phyloP scores from a whole-genome alignment of 2,329 filamentous ascomycete species.

The Karstenula rhodostoma region DNA sequence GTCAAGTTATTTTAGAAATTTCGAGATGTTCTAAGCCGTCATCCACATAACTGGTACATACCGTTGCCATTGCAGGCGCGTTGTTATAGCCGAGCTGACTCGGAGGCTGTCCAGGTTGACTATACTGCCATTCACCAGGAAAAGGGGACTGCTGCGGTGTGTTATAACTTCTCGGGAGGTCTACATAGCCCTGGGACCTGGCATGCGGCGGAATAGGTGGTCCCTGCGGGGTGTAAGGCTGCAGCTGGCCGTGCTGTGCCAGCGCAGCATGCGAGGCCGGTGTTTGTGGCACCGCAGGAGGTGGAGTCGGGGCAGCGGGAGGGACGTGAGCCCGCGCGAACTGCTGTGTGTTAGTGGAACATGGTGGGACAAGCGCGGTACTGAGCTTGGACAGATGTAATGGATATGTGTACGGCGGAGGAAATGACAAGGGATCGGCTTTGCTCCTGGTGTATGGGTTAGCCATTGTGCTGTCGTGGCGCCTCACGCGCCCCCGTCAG shows the following conservation, averaged over 20 bases:
- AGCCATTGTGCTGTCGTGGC: neutral
- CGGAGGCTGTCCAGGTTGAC: slow-evolving; percentile 20
- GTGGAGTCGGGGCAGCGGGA: slow-evolving; percentile 39
- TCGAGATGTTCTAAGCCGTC: neutral
- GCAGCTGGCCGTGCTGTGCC: slow-evolving; percentile 19
- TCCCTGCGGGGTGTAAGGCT: slow-evolving; percentile 16
- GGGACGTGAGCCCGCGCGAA: slow-evolving; percentile 28
- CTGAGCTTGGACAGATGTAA: slow-evolving; percentile 4
- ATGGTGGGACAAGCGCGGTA: slow-evolving; percentile 1
- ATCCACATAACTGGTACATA: slow-evolving; percentile 2
- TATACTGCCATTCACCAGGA: slow-evolving; percentile 27
- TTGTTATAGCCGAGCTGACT: slow-evolving; percentile 8
- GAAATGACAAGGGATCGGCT: neutral
- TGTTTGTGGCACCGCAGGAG: slow-evolving; percentile 27
- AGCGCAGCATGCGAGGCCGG: slow-evolving; percentile 21
- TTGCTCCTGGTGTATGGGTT: slow-evolving; percentile 3
- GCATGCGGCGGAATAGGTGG: slow-evolving; percentile 16
- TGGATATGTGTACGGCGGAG: slow-evolving; percentile 4
- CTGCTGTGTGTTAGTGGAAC: slow-evolving; percentile 28
- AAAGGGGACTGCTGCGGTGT: slow-evolving; percentile 21
- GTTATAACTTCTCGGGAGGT: slow-evolving; percentile 19
- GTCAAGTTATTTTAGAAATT: neutral
- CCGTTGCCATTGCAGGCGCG: slow-evolving; percentile 24
- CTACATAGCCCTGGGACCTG: slow-evolving; percentile 22
- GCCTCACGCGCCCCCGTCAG: neutral